Evolutionary conservation across 2,329 filamentous ascomycete genomes (phyloP), one percentile per base, ranked within the genome.

Genomic region (Colletotrichum theobromicola): DNA sequence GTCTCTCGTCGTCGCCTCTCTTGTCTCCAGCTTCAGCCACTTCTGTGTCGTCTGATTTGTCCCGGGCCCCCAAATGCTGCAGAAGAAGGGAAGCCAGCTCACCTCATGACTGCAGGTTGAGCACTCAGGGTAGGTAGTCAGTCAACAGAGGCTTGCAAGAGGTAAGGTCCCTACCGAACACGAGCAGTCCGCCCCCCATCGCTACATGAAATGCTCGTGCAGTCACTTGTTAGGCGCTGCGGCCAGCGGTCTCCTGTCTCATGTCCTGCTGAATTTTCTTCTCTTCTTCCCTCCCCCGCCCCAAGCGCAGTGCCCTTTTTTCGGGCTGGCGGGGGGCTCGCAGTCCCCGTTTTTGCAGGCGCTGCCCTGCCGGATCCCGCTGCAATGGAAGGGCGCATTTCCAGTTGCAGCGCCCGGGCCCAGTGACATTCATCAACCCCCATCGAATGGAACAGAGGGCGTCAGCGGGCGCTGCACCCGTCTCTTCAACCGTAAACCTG

Each of bases 311-410:
- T 28, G 24, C 30, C 60, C 24, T 26, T 50, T 50, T 21, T 70
- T 50, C 71, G 71, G 71, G 71, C 60, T 74, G 42, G 71, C 71
- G 71, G 71, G 34, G 58, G 37, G 18, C 58, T 65, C 50, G 66
- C 71, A 64, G 71, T 68, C 46, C 60, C 71, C 71, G 71, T 68
- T 57, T 26, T 67, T 46, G 37, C 61, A 50, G 37, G 15, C 26
- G 37, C 37, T 64, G 34, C 58, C 58, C 58, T 62, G 58, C 26
- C 58, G 58, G 58, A 37, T 64, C 61, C 61, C 61, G 61, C 61
- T 64, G 61, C 37, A 46, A 28, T 10, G 21, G 37, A 50, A 50
- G 61, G 28, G 21, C 28, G 32, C 26, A 26, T n/a, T 28, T 26
- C 18, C 21, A 42, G n/a, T 62, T 35, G 32, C 24, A 21, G 35